Base-by-base conservation (phyloP, 345 rosid species). In the Camelina sativa region DNA sequence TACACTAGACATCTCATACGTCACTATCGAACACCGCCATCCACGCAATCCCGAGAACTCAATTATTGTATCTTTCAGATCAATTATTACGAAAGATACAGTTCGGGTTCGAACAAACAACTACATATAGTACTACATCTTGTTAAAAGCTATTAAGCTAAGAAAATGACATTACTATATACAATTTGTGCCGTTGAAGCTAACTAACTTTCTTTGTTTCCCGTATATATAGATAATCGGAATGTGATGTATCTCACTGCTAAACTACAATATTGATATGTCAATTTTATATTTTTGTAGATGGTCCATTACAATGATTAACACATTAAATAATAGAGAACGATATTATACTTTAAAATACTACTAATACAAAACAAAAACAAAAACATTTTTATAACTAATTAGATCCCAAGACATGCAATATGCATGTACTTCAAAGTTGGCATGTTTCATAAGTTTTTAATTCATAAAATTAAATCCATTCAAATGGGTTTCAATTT, bases 11-110 rank as follows among this genome's bases (percentile, higher is more conserved):
- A 58, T 20, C 65, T 12, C 46, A 11, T 7, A 34, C 17, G 50
- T 62, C 69, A 9, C 7, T 62, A 8, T 54, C 46, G 20, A 54
- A 13, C 37, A 43, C 48, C 35, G 53, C 62, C 32, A 17, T 3
- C 47, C 43, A 44, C 56, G n/a, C 32, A 20, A 23, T 57, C 23
- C 10, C 20, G 1, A 47, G 23, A 59, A 7, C 37, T 59, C 74
- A 20, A 71, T 71, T 34, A 71, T 71, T 59, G 2, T 47, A 47
- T 23, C 12, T 71, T 59, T 16, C 22, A 17, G 11, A 48, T 17
- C 22, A 48, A 7, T 48, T 48, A 35, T 59, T 35, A 9, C 66
- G 57, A 59, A 71, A 48, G 22, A 35, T 15, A 32, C 25, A 20
- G 4, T 19, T n/a, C 12, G 20, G 17, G 15, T 4, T 69, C 20